Conservation (phyloP, 2,329 filamentous ascomycete genomes). For the Cadophora malorum region DNA sequence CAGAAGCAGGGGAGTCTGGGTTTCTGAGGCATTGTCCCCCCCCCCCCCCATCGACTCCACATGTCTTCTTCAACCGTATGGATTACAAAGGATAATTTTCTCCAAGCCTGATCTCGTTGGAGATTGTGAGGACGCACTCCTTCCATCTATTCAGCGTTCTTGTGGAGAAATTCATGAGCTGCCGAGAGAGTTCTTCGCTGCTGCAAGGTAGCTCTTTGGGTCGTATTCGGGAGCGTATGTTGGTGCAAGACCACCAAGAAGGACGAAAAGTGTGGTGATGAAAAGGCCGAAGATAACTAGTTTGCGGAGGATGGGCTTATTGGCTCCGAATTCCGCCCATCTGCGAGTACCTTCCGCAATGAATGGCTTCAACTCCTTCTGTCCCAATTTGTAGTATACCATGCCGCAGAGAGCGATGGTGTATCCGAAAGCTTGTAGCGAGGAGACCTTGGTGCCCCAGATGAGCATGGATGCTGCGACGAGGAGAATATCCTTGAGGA, state of each 20-base stretch:
- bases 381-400: constrained; percentile 85
- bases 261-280: constrained; percentile 69
- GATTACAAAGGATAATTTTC: constrained; percentile 27
- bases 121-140: constrained; percentile 12
- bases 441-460: constrained; percentile 77
- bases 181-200: constrained; percentile 41
- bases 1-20: neutral
- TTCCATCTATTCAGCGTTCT: constrained; percentile 1
- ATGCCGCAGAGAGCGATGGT: constrained; percentile 79
- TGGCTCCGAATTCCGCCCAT: constrained; percentile 86
- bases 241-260: constrained; percentile 72
- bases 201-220: constrained; percentile 47
- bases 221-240: constrained; percentile 63
- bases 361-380: constrained; percentile 83
- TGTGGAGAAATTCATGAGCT: constrained; percentile 18
- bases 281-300: constrained; percentile 71
- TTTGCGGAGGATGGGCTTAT: constrained; percentile 79
- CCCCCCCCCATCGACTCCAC: neutral
- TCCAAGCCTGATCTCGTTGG: constrained; percentile 14
- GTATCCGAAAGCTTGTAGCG: constrained; percentile 84
- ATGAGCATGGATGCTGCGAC: constrained; percentile 81
- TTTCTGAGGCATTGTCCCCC: neutral
- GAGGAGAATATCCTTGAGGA: constrained; percentile 86
- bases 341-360: constrained; percentile 72
- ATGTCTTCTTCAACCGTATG: constrained; percentile 5